Evolutionary conservation across 2,329 filamentous ascomycete species (phyloP).

Genomic region (Colletotrichum sublineola): DNA sequence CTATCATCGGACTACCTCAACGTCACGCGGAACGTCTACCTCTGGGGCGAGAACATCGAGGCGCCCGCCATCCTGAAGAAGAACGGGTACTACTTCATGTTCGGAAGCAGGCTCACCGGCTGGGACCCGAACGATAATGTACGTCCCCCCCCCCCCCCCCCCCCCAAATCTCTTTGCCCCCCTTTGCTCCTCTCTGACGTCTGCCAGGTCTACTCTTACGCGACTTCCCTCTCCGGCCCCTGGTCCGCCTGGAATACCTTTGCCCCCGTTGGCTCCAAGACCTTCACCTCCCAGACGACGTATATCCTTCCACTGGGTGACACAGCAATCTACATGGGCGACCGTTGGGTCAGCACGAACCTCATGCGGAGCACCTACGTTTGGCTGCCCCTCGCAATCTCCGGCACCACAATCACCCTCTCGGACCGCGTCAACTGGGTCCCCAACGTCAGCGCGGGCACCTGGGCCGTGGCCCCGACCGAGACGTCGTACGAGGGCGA

Average conservation of each 20-base stretch:
- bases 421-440: constrained; percentile 69
- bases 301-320: constrained; percentile 64
- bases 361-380: constrained; percentile 73
- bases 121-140: constrained; percentile 76
- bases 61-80: constrained; percentile 74
- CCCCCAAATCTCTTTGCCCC: not conserved
- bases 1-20: constrained; percentile 70
- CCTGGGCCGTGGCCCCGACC: constrained; percentile 57
- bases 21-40: constrained; percentile 62
- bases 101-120: constrained; percentile 69
- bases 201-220: constrained; percentile 64
- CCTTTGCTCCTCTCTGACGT: not conserved
- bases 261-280: constrained; percentile 66
- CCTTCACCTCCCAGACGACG: constrained; percentile 72
- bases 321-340: constrained; percentile 73
- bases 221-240: constrained; percentile 68
- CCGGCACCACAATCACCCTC: constrained; percentile 64
- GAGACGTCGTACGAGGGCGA: constrained; percentile 68
- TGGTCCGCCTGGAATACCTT: constrained; percentile 74
- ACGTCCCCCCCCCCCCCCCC: not conserved
- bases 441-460: constrained; percentile 58
- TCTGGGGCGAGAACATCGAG: constrained; percentile 69
- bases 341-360: constrained; percentile 73
- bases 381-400: constrained; percentile 72
- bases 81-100: constrained; percentile 73